Percentiles rank a stretch among this genome's conserved stretches.
Evolutionary conservation across 2,329 filamentous ascomycete genomes (phyloP).

Genomic region (Colletotrichum musicola): DNA sequence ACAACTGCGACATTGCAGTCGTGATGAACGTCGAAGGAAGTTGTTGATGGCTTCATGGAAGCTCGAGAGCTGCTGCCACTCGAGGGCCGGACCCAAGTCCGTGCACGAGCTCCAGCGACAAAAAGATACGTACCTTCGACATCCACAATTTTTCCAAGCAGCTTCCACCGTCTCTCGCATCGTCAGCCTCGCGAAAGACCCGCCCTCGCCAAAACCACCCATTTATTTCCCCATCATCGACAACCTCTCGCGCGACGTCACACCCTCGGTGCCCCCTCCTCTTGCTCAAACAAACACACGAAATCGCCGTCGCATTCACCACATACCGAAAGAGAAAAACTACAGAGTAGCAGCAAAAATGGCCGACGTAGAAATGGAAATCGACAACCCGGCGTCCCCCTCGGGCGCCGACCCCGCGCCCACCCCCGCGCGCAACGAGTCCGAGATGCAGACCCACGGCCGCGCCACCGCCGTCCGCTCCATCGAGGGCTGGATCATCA

Average conservation of each 20-base stretch:
- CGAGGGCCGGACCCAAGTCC: background rate
- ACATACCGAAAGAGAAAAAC: too few relatives aligned
- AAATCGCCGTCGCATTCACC: background rate
- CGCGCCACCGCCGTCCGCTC: conserved; percentile 86
- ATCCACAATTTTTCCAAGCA: conserved; percentile 20
- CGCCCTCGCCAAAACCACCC: conserved; percentile 12
- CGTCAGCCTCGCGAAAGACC: conserved; percentile 23
- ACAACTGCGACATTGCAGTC: too few relatives aligned
- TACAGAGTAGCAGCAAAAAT: conserved; percentile 47
- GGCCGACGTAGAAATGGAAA: conserved; percentile 71
- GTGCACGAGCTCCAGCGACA: conserved; percentile 22
- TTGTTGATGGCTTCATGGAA: background rate
- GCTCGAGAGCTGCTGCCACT: conserved; percentile 1
- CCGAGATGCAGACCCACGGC: conserved; percentile 77
- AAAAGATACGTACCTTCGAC: conserved; percentile 16
- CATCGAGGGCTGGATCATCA: conserved; percentile 91
- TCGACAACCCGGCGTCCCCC: conserved; percentile 59
- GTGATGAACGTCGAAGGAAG: background rate
- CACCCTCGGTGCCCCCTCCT: background rate
- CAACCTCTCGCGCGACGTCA: conserved; percentile 16
- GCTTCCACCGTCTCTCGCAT: background rate
- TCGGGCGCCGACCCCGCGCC: conserved; percentile 44
- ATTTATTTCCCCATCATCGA: conserved; percentile 1
- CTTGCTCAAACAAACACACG: background rate
- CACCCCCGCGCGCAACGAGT: conserved; percentile 62